phyloP scores from a whole-genome alignment of 2,329 filamentous ascomycete genomes.

The Pseudocercospora musae region DNA sequence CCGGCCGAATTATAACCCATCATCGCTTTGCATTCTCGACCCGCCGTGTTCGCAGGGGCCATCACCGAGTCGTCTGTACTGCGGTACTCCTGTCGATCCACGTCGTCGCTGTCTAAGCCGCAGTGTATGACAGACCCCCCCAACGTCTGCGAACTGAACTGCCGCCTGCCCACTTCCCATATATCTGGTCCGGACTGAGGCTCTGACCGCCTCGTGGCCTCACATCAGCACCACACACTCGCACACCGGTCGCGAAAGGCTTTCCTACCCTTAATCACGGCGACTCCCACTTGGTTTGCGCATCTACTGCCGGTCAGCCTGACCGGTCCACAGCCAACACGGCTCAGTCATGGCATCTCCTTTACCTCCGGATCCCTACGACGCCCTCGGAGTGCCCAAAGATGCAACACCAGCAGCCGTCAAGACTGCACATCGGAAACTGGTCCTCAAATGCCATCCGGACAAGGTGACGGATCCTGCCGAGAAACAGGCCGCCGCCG shows the following conservation, averaged over 20 bases:
- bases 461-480: slow-evolving; percentile 66
- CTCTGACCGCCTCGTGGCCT: not conserved
- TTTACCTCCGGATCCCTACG: slow-evolving; percentile 74
- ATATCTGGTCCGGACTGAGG: not conserved
- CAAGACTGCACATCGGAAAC: slow-evolving; percentile 87
- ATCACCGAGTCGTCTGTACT: not conserved
- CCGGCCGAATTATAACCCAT: not conserved
- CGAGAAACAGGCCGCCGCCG: slow-evolving; percentile 72
- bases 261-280: not conserved
- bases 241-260: not conserved
- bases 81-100: not conserved
- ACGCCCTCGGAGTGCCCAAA: slow-evolving; percentile 69
- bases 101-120: not conserved
- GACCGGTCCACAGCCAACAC: slow-evolving; percentile 11
- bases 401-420: slow-evolving; percentile 74
- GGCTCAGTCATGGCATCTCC: slow-evolving; percentile 19
- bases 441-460: slow-evolving; percentile 77
- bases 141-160: not conserved
- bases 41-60: slow-evolving; percentile 1
- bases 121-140: not conserved
- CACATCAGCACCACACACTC: slow-evolving; percentile 2
- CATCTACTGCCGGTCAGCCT: slow-evolving; percentile 9
- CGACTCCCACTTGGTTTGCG: slow-evolving; percentile 5
- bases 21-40: not conserved
- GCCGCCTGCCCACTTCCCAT: not conserved